A percentile compares a stretch with the other conserved stretches of the same genome.
These are phyloP conservation scores for Quercus rubra DNA, from an alignment of 306 rosid species.

Conservation along the genomic window DNA sequence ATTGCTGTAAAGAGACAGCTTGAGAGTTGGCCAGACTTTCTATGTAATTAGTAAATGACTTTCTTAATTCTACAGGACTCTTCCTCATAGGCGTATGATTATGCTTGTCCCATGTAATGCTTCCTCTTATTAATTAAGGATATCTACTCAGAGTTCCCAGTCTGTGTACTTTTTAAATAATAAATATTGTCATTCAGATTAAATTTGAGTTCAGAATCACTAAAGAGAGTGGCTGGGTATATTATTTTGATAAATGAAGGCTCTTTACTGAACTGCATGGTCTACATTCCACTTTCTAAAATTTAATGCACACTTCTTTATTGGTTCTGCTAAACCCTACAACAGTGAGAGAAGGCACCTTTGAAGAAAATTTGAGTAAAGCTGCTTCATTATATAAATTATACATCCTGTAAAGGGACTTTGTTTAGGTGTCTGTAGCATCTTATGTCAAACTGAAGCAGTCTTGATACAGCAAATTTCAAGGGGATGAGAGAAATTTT, in stretches of 20 bases:
- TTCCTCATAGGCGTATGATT: background rate
- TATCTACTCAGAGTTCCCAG: background rate
- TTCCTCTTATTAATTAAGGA: background rate
- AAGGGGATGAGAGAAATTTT: background rate
- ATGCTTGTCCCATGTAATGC: background rate
- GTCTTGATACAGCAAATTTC: background rate
- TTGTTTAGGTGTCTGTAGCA: background rate
- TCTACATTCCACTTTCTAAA: background rate
- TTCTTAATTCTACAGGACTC: background rate
- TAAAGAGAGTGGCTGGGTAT: background rate
- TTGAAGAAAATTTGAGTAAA: too few relatives aligned
- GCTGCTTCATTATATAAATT: too few relatives aligned
- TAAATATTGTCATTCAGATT: background rate
- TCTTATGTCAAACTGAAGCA: background rate
- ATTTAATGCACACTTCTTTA: background rate
- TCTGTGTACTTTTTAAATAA: background rate
- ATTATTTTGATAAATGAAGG: background rate
- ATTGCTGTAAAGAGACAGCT: background rate
- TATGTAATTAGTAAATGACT: background rate
- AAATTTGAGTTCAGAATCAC: background rate
- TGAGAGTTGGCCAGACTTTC: background rate
- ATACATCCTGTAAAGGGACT: background rate
- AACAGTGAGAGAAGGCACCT: background rate
- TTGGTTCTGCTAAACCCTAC: background rate
- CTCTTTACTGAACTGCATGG: background rate